phyloP scores from a whole-genome alignment of 2,329 filamentous ascomycete genomes.

The Dryadomyces sulphureus region DNA sequence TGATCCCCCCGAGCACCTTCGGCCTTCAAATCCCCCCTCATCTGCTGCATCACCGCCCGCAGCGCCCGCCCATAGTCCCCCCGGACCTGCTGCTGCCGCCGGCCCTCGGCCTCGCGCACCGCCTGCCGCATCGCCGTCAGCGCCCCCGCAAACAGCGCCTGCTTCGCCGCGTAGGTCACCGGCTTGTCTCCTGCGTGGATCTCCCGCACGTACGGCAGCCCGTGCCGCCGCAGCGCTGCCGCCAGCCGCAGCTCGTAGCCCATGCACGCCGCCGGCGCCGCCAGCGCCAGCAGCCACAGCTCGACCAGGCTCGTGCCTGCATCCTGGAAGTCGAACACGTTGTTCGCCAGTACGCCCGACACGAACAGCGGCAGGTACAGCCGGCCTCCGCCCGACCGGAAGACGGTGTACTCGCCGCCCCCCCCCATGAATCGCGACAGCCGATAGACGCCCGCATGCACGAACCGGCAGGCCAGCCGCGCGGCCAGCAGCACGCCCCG shows the following conservation, averaged over 20 bases:
- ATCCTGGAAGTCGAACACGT: conserved; percentile 31
- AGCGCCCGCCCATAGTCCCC: conserved; percentile 28
- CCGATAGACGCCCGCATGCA: conserved; percentile 28
- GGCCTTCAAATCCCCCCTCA: conserved; percentile 32
- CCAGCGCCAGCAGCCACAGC: conserved; percentile 37
- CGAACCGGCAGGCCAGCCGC: conserved; percentile 28
- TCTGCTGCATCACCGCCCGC: conserved; percentile 34
- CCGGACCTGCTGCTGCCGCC: conserved; percentile 21
- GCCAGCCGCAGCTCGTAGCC: conserved; percentile 35
- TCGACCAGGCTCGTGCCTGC: conserved; percentile 29
- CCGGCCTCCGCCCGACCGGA: too few relatives aligned
- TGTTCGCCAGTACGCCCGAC: conserved; percentile 29
- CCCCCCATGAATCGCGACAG: conserved; percentile 29
- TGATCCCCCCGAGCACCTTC: not conserved
- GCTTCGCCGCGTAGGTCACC: conserved; percentile 33
- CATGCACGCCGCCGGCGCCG: conserved; percentile 31
- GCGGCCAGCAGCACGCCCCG: conserved; percentile 29
- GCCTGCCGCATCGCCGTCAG: conserved; percentile 35
- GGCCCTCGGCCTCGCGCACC: conserved; percentile 24
- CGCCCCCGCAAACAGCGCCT: conserved; percentile 32
- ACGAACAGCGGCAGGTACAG: conserved; percentile 36
- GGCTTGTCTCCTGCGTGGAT: conserved; percentile 19
- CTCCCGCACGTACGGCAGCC: conserved; percentile 27
- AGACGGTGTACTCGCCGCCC: conserved; percentile 35
- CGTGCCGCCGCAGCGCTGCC: conserved; percentile 26